Evolutionary conservation across 495 filamentous ascomycete species (phyloP).

Genomic region (Cudoniella acicularis): DNA sequence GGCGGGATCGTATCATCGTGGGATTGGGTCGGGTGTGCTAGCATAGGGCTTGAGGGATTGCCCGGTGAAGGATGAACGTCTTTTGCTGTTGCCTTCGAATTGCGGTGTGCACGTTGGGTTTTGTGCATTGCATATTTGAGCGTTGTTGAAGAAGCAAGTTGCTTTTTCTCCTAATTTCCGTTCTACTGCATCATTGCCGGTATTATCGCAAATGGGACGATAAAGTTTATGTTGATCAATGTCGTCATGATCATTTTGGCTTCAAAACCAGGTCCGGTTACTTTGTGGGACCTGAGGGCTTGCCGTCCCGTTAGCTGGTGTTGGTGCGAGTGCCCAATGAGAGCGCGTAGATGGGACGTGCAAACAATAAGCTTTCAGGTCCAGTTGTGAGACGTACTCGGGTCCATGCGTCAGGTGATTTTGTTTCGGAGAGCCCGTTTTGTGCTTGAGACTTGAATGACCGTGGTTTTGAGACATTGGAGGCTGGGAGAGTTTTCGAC

Average conservation of each 20-base stretch:
- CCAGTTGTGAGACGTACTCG: neutral
- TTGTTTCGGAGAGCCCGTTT: neutral
- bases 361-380: constrained; percentile 11
- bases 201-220: too few species aligned
- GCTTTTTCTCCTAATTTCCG: too few species aligned
- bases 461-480: too few species aligned
- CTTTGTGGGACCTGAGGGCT: neutral
- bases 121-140: neutral
- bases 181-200: too few species aligned
- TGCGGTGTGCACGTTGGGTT: neutral
- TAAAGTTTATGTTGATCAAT: neutral
- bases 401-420: constrained; percentile 10
- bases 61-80: neutral
- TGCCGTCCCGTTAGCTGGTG: constrained; percentile 2
- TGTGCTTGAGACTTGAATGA: too few species aligned
- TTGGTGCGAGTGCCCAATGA: constrained; percentile 1
- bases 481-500: too few species aligned
- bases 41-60: neutral
- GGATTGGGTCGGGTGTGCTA: neutral
- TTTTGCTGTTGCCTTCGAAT: neutral
- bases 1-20: neutral
- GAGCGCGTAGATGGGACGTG: neutral
- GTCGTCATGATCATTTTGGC: neutral
- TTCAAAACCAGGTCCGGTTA: neutral
- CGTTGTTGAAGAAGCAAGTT: neutral